Conservation (phyloP, 495 filamentous ascomycete genomes). For the Terfezia boudieri region DNA sequence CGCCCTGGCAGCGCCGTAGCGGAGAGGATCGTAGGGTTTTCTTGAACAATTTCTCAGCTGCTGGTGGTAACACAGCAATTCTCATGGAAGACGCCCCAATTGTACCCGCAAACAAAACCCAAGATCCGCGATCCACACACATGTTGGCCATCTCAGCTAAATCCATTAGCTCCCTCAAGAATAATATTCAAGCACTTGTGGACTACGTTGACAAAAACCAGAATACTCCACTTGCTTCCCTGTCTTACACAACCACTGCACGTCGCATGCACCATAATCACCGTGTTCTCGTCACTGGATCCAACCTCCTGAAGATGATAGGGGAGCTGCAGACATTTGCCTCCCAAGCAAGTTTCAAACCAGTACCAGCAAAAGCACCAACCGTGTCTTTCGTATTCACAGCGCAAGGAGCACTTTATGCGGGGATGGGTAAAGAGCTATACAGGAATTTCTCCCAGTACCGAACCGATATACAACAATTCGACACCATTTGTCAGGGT, state of each 20-base stretch:
- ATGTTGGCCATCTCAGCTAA: conserved; percentile 37
- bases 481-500: conserved; percentile 41
- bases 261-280: conserved; percentile 63
- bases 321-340: background rate
- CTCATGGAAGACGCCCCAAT: conserved; percentile 35
- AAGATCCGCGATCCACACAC: conserved; percentile 31
- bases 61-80: conserved; percentile 42
- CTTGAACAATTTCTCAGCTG: conserved; percentile 48
- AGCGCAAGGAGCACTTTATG: conserved; percentile 44
- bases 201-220: conserved; percentile 31
- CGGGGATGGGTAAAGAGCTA: conserved; percentile 47
- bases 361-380: conserved; percentile 21
- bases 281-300: conserved; percentile 38
- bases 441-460: conserved; percentile 45
- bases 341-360: conserved; percentile 6
- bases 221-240: conserved; percentile 27
- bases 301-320: conserved; percentile 20
- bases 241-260: conserved; percentile 68
- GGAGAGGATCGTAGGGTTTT: conserved; percentile 29
- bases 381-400: conserved; percentile 48
- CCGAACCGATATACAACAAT: conserved; percentile 43
- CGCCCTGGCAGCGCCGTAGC: conserved; percentile 7
- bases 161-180: conserved; percentile 31
- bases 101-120: conserved; percentile 16
- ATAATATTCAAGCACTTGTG: conserved; percentile 29